A percentile compares a stretch with the other conserved stretches of the same genome.
These are phyloP conservation scores for Raphanus raphanistrum DNA, from an alignment of 345 rosid genomes.

Conservation along the genomic window DNA sequence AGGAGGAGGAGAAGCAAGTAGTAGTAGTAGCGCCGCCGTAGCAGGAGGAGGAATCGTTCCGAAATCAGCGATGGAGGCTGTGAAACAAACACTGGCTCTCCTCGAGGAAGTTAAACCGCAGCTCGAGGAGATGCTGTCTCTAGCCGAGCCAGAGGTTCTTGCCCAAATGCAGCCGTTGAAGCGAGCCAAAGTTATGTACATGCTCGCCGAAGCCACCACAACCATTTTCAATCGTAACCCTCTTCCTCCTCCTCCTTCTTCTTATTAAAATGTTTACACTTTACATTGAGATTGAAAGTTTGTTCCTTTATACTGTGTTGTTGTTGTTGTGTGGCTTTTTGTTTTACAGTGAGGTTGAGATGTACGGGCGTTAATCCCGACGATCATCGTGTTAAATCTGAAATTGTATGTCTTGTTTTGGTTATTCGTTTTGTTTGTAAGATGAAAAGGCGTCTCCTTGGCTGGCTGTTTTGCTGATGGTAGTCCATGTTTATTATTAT, in stretches of 20 bases:
- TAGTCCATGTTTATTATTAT: neutral
- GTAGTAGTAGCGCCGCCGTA: slow-evolving; percentile 17
- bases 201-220: slow-evolving; percentile 74
- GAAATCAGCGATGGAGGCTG: slow-evolving; percentile 64
- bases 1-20: slow-evolving; percentile 35
- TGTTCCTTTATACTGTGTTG: neutral
- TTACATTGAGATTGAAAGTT: neutral
- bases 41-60: slow-evolving; percentile 44
- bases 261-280: too few species aligned
- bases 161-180: slow-evolving; percentile 64
- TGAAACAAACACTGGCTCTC: slow-evolving; percentile 48
- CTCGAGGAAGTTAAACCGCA: slow-evolving; percentile 53
- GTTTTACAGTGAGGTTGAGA: slow-evolving; percentile 73
- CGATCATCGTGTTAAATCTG: slow-evolving; percentile 83
- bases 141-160: slow-evolving; percentile 61
- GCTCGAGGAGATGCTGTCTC: slow-evolving; percentile 56
- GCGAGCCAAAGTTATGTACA: slow-evolving; percentile 63
- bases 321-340: neutral
- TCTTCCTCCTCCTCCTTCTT: neutral
- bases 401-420: slow-evolving; percentile 56
- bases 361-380: slow-evolving; percentile 75
- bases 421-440: slow-evolving; percentile 20
- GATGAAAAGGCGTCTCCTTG: neutral
- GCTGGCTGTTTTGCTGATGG: slow-evolving; percentile 10
- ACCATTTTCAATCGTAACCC: slow-evolving; percentile 56